A percentile compares a stretch with the other conserved stretches of the same genome.
phyloP scores from a whole-genome alignment of 306 rosid genomes.

The Lupinus albus region DNA sequence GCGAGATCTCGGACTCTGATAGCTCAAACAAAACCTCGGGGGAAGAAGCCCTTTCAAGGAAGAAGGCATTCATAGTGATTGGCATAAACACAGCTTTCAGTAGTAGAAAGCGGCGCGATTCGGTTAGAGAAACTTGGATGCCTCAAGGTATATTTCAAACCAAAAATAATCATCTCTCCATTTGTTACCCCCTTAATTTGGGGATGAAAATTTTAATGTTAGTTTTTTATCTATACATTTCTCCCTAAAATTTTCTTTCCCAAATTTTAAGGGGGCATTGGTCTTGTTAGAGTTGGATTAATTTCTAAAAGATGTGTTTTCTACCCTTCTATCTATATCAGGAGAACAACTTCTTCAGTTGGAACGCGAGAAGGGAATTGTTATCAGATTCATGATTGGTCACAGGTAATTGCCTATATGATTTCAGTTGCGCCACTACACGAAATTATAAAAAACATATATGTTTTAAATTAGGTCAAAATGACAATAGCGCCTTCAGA shows the following conservation, averaged over 20 bases:
- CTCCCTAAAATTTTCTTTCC: conserved; percentile 6
- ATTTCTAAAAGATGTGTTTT: conserved; percentile 39
- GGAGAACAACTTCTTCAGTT: conserved; percentile 85
- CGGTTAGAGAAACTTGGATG: conserved; percentile 99
- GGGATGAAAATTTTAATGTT: not conserved
- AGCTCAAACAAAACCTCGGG: conserved; percentile 42
- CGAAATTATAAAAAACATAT: conserved; percentile 9
- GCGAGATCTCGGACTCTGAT: conserved; percentile 50
- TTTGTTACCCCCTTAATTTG: not conserved
- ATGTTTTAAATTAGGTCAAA: conserved; percentile 16
- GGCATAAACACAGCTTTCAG: conserved; percentile 99
- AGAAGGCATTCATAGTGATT: conserved; percentile 83
- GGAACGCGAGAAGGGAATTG: conserved; percentile 94
- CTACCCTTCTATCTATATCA: conserved; percentile 31
- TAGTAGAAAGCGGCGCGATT: conserved; percentile 94
- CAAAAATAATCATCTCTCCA: no score
- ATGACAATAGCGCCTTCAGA: not conserved
- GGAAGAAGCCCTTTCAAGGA: conserved; percentile 49
- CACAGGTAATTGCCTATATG: conserved; percentile 65
- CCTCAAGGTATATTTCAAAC: conserved; percentile 98
- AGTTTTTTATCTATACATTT: not conserved
- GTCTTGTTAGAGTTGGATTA: conserved; percentile 10
- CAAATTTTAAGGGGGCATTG: conserved; percentile 23
- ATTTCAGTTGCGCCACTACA: not conserved
- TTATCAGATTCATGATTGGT: conserved; percentile 95